These are phyloP conservation scores for Leptomonas seymouri DNA, from an alignment of 208 protist genomes.

Conservation along the genomic window DNA sequence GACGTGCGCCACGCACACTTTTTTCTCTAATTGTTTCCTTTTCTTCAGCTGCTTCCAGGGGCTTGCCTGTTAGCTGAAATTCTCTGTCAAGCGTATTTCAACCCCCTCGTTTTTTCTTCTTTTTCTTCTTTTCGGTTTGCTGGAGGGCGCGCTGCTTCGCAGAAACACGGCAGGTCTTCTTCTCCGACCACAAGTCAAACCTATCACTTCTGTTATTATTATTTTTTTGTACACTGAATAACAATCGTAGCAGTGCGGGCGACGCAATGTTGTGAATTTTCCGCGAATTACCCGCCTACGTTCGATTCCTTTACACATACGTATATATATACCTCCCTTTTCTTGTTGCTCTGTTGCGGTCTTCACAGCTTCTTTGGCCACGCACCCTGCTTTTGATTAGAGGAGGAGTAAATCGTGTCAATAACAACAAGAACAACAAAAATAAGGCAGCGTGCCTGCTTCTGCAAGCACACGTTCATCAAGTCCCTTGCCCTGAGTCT, in stretches of 20 bases:
- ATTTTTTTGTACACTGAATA: background rate
- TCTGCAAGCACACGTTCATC: too few relatives aligned
- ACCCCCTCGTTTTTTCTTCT: slow-evolving; percentile 16
- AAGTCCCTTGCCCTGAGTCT: too few relatives aligned
- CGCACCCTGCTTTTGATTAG: too few relatives aligned
- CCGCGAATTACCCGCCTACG: background rate
- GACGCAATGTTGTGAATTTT: too few relatives aligned
- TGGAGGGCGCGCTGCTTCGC: background rate
- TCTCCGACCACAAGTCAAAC: background rate
- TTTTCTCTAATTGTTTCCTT: too few relatives aligned
- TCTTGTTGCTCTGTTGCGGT: slow-evolving; percentile 16
- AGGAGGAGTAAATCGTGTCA: too few relatives aligned
- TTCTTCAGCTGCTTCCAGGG: background rate
- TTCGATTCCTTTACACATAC: slow-evolving; percentile 1
- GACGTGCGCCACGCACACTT: too few relatives aligned
- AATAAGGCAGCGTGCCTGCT: too few relatives aligned
- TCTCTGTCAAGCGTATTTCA: too few relatives aligned
- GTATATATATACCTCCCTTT: slow-evolving; percentile 10
- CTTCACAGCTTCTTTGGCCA: background rate
- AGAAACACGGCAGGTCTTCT: background rate
- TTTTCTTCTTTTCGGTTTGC: slow-evolving; percentile 4
- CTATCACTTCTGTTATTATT: background rate
- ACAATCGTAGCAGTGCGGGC: too few relatives aligned
- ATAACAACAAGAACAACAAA: too few relatives aligned
- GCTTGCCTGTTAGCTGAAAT: background rate